Evolutionary conservation across 768 basidiomycete species (phyloP), one percentile per base, ranked within the genome.

Genomic region (Strobilomyces confusus): DNA sequence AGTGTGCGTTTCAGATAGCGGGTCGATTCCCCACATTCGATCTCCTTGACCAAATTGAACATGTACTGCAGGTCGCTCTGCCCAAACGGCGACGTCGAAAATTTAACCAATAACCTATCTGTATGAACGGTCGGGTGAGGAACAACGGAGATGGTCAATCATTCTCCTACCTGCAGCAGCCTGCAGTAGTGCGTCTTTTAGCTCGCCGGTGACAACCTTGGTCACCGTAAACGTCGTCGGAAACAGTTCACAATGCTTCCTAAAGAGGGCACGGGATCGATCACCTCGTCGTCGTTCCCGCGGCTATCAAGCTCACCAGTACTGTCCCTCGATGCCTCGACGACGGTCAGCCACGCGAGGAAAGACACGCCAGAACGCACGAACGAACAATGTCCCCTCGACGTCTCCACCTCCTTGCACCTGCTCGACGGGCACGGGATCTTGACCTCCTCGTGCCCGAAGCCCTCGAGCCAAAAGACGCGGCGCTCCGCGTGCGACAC

Each of bases 241-340:
- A 45, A 69, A 69, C 9, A 69, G 42, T 41, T 69, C 69, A 40
- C 69, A 69, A 41, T 69, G 69, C 41, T 54, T 66, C 67, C 67
- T 69, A 40, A 34, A 33, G 15, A 29, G 6, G 19, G 11, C 14
- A 19, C 15, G 4, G 2, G 1, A n/a, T 49, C 17, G 30, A 32
- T 49, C 20, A 41, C 25, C 19, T 14, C 7, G 3, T 12, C 11
- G 1, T 23, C 17, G n/a, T 26, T 29, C 13, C 12, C 4, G 9
- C 6, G 11, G n/a, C 25, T 5, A 5, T 17, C 1, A 5, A 2
- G 9, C 69, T 55, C 44, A 70, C 67, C 67, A 69, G 40, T 69
- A 69, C 23, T 69, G 64, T 2, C 60, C 63, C 44, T 61, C 60
- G 43, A 64, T 46, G 49, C 69, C 67, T 68, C n/a, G 19, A 23